Conservation (phyloP, 768 basidiomycete species). For the Suillus placidus region DNA sequence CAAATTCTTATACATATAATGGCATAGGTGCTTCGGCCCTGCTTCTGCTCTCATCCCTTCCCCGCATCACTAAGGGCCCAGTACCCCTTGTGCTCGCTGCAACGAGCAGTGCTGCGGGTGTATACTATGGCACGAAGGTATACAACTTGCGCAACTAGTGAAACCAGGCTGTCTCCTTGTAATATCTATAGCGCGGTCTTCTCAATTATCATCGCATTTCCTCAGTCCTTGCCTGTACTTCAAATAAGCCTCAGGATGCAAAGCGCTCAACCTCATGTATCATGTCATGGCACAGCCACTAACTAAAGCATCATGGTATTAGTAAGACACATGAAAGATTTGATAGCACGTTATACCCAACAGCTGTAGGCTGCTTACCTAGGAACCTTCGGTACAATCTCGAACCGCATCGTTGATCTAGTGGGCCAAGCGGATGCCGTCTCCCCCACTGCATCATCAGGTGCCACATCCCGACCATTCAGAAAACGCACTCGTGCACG, state of each 20-base stretch:
- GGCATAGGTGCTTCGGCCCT: conserved; percentile 72
- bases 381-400: neutral
- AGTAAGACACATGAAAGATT: no score
- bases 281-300: neutral
- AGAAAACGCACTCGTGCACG: neutral
- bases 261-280: neutral
- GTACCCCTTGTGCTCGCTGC: conserved; percentile 65
- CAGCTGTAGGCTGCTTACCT: neutral
- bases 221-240: neutral
- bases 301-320: neutral
- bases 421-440: neutral
- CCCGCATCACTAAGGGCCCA: conserved; percentile 73
- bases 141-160: conserved; percentile 37
- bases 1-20: neutral
- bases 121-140: conserved; percentile 69
- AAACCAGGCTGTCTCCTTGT: neutral
- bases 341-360: neutral
- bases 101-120: conserved; percentile 59
- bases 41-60: conserved; percentile 72
- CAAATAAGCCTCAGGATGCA: neutral
- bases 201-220: neutral
- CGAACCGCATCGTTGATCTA: neutral
- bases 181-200: neutral
- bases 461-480: neutral
- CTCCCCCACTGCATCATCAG: neutral